phyloP scores from a whole-genome alignment of 371 early-diverging fungal species.

The Mucor ambiguus region DNA sequence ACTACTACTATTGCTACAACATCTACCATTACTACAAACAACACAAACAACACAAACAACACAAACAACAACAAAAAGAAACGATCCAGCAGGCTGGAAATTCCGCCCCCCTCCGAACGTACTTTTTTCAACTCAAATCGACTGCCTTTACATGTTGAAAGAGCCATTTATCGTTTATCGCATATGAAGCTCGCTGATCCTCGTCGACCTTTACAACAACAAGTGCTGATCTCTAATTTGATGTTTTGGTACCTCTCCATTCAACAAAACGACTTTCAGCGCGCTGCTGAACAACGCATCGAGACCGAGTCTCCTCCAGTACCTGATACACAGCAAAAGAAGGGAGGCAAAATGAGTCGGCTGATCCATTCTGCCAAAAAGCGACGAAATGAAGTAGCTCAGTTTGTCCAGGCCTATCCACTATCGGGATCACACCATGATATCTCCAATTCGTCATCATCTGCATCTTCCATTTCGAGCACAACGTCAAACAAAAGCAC shows the following conservation, averaged over 20 bases:
- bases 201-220: slow-evolving; percentile 78
- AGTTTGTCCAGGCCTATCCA: slow-evolving; percentile 12
- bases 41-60: neutral
- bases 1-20: neutral
- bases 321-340: slow-evolving; percentile 13
- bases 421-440: neutral
- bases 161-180: slow-evolving; percentile 82
- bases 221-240: slow-evolving; percentile 86
- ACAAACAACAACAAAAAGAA: slow-evolving; percentile 16
- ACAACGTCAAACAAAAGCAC: neutral
- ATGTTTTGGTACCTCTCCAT: slow-evolving; percentile 88
- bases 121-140: slow-evolving; percentile 41
- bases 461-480: neutral
- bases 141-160: slow-evolving; percentile 78
- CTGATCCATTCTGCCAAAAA: slow-evolving; percentile 27
- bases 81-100: slow-evolving; percentile 25
- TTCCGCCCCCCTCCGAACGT: slow-evolving; percentile 6
- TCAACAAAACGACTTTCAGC: slow-evolving; percentile 19
- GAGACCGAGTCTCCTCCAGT: neutral
- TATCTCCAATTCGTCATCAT: neutral
- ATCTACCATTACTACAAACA: neutral
- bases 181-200: slow-evolving; percentile 87
- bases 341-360: slow-evolving; percentile 18
- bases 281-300: neutral
- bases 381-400: slow-evolving; percentile 16